A percentile compares a stretch with the other conserved stretches of the same genome.
Conservation (phyloP, 208 protist species). For the Leishmania tarentolae region DNA sequence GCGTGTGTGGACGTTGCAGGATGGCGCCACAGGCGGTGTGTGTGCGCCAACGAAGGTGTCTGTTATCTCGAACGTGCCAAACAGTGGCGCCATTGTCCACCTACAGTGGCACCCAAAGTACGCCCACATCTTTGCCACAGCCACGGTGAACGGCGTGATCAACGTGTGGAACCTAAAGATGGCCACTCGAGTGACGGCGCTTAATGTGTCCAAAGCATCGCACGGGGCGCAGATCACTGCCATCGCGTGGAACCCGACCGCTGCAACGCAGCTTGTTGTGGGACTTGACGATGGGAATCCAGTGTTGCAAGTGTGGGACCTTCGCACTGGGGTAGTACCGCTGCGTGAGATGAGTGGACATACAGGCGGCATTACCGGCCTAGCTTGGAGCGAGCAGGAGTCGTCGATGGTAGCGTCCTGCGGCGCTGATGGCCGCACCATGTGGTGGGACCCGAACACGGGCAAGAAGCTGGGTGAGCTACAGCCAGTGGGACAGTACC, state of each 20-base stretch:
- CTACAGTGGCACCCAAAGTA: constrained; percentile 85
- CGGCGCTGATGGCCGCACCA: constrained; percentile 93
- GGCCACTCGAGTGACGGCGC: constrained; percentile 82
- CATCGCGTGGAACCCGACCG: constrained; percentile 95
- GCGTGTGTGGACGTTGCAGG: constrained; percentile 92
- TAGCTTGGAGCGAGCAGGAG: constrained; percentile 95
- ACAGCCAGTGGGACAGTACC: constrained; percentile 76
- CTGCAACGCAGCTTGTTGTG: constrained; percentile 92
- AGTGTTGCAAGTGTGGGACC: constrained; percentile 97
- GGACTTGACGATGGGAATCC: constrained; percentile 91
- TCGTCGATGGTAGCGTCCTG: constrained; percentile 89
- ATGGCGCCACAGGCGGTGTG: constrained; percentile 60
- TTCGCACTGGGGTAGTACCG: constrained; percentile 93
- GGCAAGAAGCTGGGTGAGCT: constrained; percentile 75
- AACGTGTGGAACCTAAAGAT: constrained; percentile 96
- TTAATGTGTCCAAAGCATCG: constrained; percentile 82
- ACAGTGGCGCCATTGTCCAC: constrained; percentile 52
- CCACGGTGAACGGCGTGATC: constrained; percentile 82
- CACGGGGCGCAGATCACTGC: constrained; percentile 61
- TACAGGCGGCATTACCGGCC: constrained; percentile 86
- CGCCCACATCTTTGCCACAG: constrained; percentile 94
- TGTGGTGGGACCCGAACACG: constrained; percentile 95
- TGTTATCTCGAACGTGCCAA: constrained; percentile 66
- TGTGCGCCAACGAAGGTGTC: constrained; percentile 45
- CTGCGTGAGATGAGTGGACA: constrained; percentile 83